Conservation (phyloP, 139 green algal species). For the Edaphochlamys debaryana region DNA sequence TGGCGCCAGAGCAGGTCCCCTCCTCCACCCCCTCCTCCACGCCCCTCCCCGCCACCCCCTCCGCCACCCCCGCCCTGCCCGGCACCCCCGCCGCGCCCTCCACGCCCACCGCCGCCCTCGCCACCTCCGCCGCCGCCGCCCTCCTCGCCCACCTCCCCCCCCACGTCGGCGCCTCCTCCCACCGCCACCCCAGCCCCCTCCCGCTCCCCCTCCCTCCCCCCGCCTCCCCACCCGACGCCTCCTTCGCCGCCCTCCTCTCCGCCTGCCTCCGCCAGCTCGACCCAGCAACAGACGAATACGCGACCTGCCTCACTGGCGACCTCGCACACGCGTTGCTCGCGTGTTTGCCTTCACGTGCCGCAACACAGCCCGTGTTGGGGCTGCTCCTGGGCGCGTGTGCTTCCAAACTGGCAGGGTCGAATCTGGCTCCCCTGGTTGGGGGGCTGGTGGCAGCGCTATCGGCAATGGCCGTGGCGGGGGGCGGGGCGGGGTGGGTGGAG, state of each 20-base stretch:
- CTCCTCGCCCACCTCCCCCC: too few relatives aligned
- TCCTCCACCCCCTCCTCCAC: too few relatives aligned
- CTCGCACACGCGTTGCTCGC: conserved; percentile 33
- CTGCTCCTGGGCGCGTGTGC: conserved; percentile 21
- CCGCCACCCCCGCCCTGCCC: too few relatives aligned
- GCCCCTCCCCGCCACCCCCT: too few relatives aligned
- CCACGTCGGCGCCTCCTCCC: too few relatives aligned
- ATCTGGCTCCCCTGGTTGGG: conserved; percentile 31
- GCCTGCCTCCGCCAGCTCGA: conserved; percentile 20
- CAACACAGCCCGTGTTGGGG: not conserved
- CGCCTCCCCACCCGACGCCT: not conserved
- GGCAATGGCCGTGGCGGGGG: not conserved
- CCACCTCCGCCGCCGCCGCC: not conserved
- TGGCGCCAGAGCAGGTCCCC: not conserved
- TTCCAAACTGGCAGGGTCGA: conserved; percentile 31
- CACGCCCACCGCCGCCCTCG: not conserved
- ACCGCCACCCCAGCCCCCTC: too few relatives aligned
- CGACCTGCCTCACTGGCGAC: conserved; percentile 27
- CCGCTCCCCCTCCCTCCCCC: too few relatives aligned
- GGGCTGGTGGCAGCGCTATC: conserved; percentile 44
- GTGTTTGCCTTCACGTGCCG: not conserved
- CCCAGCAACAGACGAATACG: conserved; percentile 14
- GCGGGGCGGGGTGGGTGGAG: conserved; percentile 21
- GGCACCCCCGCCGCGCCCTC: too few relatives aligned
- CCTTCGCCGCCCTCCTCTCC: not conserved